Evolutionary conservation across 306 rosid genomes (phyloP).

Genomic region (Quercus alba): DNA sequence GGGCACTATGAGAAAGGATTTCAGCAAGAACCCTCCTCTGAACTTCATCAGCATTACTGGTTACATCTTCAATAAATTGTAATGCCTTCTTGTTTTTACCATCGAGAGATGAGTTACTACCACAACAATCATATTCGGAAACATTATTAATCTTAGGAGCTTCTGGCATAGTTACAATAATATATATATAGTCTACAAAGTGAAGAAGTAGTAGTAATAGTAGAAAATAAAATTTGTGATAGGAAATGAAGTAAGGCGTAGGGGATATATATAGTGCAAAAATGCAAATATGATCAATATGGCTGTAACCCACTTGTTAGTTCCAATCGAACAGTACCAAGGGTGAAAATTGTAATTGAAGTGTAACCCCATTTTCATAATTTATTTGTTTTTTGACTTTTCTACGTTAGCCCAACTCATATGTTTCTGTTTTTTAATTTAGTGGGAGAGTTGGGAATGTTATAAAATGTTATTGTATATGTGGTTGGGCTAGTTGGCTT

Average conservation of each 20-base stretch:
- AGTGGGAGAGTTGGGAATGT: too few species aligned
- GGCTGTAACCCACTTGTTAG: conserved; percentile 2
- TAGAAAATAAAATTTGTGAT: not conserved
- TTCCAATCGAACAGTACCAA: not conserved
- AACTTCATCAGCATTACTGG: conserved; percentile 43
- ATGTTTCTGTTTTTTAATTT: too few species aligned
- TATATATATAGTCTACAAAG: not conserved
- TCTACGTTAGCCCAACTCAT: not conserved
- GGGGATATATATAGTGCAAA: conserved; percentile 20
- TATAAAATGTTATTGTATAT: too few species aligned
- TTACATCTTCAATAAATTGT: conserved; percentile 49
- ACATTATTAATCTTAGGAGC: conserved; percentile 15
- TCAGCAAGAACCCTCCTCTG: conserved; percentile 44
- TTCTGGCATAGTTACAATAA: conserved; percentile 33
- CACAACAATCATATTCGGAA: not conserved
- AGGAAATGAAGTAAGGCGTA: not conserved
- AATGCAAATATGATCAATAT: not conserved
- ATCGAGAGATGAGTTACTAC: not conserved
- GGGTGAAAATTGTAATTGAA: not conserved
- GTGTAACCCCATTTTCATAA: not conserved
- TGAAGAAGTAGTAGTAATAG: not conserved
- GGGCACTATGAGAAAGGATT: conserved; percentile 48
- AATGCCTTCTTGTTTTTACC: conserved; percentile 24
- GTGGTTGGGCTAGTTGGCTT: not conserved
- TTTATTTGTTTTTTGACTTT: not conserved